phyloP scores from a whole-genome alignment of 2,329 filamentous ascomycete genomes.

The Periconia digitata region DNA sequence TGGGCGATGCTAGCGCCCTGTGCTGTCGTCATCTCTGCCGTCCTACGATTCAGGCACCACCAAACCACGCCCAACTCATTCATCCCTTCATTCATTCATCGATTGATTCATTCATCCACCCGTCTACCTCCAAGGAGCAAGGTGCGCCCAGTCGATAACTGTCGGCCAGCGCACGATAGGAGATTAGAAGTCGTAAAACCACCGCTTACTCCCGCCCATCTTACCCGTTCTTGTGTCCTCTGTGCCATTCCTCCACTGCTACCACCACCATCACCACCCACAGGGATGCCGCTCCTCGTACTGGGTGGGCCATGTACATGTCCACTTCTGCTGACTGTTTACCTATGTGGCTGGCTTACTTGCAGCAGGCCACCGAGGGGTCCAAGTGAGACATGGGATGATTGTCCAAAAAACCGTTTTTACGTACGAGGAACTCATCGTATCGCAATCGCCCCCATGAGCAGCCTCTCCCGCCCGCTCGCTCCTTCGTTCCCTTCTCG shows the following conservation, averaged over 20 bases:
- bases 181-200: not conserved
- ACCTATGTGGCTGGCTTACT: not conserved
- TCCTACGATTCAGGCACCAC: no score
- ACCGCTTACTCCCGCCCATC: not conserved
- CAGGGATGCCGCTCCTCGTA: not conserved
- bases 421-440: conserved; percentile 21
- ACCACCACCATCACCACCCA: not conserved
- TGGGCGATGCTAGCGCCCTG: not conserved
- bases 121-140: not conserved
- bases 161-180: not conserved
- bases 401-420: conserved; percentile 4
- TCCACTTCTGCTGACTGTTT: no score
- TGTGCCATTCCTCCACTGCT: not conserved
- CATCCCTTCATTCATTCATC: no score
- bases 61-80: no score
- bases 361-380: not conserved
- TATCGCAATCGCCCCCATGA: conserved; percentile 10
- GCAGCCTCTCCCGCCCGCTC: conserved; percentile 1
- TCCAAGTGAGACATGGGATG: not conserved
- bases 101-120: no score
- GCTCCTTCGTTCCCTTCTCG: not conserved
- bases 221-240: not conserved
- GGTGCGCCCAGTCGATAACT: not conserved
- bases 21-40: not conserved
- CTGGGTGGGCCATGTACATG: not conserved